phyloP scores from a whole-genome alignment of 345 rosid genomes.

The Eucalyptus tenuipes region DNA sequence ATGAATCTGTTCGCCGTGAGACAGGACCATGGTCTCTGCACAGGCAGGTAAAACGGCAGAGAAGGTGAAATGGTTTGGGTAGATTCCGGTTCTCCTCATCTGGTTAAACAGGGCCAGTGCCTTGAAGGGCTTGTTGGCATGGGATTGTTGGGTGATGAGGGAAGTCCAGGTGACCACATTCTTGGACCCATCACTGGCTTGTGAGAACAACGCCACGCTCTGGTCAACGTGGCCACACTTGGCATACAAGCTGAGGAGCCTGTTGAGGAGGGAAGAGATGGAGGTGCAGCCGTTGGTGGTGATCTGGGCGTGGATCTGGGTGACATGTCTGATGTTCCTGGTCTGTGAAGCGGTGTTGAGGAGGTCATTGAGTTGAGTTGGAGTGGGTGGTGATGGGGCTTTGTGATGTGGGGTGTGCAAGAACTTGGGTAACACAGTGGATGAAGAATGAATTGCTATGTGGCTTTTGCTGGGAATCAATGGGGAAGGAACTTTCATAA shows the following conservation, averaged over 20 bases:
- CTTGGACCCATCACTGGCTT: not conserved
- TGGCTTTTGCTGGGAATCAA: not conserved
- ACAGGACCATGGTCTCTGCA: not conserved
- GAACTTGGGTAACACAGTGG: not conserved
- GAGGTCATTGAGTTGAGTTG: constrained; percentile 8
- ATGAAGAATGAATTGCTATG: not conserved
- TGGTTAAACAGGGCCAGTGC: constrained; percentile 9
- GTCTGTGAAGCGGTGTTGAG: constrained; percentile 1
- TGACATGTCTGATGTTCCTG: constrained; percentile 9
- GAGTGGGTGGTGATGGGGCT: not conserved
- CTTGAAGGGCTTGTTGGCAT: constrained; percentile 4
- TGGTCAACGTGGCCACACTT: constrained; percentile 5
- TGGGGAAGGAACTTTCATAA: not conserved
- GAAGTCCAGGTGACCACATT: constrained; percentile 27
- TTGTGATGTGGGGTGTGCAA: not conserved
- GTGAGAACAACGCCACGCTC: constrained; percentile 18
- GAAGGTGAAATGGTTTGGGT: constrained; percentile 25
- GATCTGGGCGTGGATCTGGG: constrained; percentile 21
- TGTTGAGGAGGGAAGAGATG: constrained; percentile 18
- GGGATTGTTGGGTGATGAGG: constrained; percentile 14
- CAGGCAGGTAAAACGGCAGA: constrained; percentile 24
- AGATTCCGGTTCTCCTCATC: constrained; percentile 19
- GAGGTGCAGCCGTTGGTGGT: constrained; percentile 5
- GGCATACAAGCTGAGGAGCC: constrained; percentile 21
- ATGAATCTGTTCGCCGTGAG: constrained; percentile 18